Conservation (phyloP, 305 asterid genomes). For the Withania somnifera region DNA sequence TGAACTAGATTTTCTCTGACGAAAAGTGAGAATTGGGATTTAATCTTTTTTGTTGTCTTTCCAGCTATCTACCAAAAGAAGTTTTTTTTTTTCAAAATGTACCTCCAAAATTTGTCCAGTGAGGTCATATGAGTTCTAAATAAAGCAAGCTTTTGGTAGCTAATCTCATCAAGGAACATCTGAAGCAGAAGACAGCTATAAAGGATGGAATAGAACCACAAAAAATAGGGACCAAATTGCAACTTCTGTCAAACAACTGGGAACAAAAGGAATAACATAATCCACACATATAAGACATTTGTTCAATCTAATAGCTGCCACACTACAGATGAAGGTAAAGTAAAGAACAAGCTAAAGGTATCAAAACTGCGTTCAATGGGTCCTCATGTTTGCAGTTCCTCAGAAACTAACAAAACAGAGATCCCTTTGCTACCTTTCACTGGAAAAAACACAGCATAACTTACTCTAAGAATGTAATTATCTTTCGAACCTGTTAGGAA, state of each 20-base stretch:
- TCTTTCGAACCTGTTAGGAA: constrained; percentile 63
- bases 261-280: not conserved
- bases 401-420: not conserved
- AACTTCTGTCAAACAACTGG: not conserved
- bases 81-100: not conserved
- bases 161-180: not conserved
- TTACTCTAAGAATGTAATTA: not conserved
- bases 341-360: not conserved
- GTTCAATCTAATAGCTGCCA: not conserved
- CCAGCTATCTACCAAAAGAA: not conserved
- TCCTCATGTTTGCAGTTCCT: not conserved
- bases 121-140: not conserved
- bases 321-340: not conserved
- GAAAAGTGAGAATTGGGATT: not conserved
- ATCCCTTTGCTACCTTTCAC: not conserved
- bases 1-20: not conserved
- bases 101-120: not conserved
- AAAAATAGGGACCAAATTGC: not conserved
- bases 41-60: not conserved
- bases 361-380: not conserved
- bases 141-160: not conserved
- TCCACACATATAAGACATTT: not conserved
- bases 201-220: not conserved
- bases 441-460: not conserved
- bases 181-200: not conserved